Evolutionary conservation across 164 flowering plant genomes (phyloP).

Genomic region (Akebia trifoliata): DNA sequence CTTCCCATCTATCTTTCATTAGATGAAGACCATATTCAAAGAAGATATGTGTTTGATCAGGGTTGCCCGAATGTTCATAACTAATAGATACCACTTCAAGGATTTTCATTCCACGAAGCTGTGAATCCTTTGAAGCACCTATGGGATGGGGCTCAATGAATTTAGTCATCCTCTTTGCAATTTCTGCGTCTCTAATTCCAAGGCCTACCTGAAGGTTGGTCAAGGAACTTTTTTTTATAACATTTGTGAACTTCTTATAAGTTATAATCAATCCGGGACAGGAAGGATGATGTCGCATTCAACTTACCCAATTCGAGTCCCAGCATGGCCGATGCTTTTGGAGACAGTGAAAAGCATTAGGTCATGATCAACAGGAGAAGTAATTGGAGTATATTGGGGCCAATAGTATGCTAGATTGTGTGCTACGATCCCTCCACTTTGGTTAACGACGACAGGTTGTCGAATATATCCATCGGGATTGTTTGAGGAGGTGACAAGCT

Average conservation of each 20-base stretch:
- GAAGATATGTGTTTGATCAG: slow-evolving; percentile 23
- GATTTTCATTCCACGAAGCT: slow-evolving; percentile 69
- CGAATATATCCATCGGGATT: slow-evolving; percentile 73
- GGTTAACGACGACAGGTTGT: slow-evolving; percentile 49
- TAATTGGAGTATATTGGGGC: slow-evolving; percentile 86
- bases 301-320: slow-evolving; percentile 78
- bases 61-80: slow-evolving; percentile 15
- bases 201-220: slow-evolving; percentile 69
- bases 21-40: slow-evolving; percentile 30
- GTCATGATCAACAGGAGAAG: slow-evolving; percentile 59
- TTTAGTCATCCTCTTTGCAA: slow-evolving; percentile 60
- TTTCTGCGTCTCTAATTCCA: slow-evolving; percentile 59
- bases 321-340: slow-evolving; percentile 94
- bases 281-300: neutral
- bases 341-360: slow-evolving; percentile 90
- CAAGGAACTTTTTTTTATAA: neutral
- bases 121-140: slow-evolving; percentile 87
- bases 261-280: neutral
- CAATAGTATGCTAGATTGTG: slow-evolving; percentile 88
- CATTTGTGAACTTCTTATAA: neutral
- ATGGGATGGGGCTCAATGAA: slow-evolving; percentile 68
- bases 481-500: slow-evolving; percentile 81
- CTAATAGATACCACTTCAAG: slow-evolving; percentile 43
- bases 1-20: slow-evolving; percentile 61
- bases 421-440: slow-evolving; percentile 41